Evolutionary conservation across 176 grass and related monocot species (phyloP).

Genomic region (Elaeis guineensis): DNA sequence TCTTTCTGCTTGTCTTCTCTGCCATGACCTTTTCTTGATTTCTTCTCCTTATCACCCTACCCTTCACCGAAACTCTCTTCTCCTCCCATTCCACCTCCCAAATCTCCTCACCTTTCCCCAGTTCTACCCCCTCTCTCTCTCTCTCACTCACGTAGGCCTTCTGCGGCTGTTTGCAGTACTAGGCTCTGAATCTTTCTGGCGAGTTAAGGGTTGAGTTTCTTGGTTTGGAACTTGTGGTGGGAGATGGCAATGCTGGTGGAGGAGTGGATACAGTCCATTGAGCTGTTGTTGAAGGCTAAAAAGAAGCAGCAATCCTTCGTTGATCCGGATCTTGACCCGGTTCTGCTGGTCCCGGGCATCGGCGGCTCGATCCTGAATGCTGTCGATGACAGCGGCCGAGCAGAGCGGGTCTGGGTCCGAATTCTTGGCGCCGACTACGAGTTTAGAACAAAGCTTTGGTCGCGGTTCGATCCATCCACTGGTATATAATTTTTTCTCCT

Average conservation of each 20-base stretch:
- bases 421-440: conserved; percentile 80
- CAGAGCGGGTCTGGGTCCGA: conserved; percentile 84
- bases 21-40: no score
- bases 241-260: conserved; percentile 48
- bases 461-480: conserved; percentile 71
- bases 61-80: no score
- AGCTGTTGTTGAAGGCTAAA: conserved; percentile 49
- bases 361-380: conserved; percentile 70
- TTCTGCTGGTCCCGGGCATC: conserved; percentile 79
- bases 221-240: not conserved
- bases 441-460: conserved; percentile 71
- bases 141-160: no score
- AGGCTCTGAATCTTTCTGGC: no score
- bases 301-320: conserved; percentile 47
- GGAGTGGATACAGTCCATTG: conserved; percentile 70
- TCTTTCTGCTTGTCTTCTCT: no score
- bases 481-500: conserved; percentile 24
- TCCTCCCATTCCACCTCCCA: no score
- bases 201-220: not conserved
- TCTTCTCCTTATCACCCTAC: no score
- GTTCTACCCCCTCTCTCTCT: no score
- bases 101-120: no score
- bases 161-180: no score
- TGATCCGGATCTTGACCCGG: conserved; percentile 66
- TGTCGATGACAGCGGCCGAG: conserved; percentile 61